Conservation (phyloP, 306 rosid genomes). For the Canavalia gladiata region DNA sequence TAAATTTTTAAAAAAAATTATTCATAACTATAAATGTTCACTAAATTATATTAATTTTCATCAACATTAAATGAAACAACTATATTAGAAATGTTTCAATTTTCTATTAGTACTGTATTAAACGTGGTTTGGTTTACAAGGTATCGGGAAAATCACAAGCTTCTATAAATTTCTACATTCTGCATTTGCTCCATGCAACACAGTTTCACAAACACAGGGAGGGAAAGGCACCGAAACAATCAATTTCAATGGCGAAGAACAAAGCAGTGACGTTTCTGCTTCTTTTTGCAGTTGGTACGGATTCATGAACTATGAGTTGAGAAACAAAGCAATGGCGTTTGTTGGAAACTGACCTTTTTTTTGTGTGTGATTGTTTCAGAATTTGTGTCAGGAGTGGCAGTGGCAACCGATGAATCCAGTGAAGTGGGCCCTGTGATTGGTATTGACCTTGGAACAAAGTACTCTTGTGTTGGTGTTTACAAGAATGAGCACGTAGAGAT, state of each 20-base stretch:
- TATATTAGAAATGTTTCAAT: too few species aligned
- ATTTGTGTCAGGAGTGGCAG: conserved; percentile 19
- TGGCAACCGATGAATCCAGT: conserved; percentile 28
- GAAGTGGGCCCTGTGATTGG: conserved; percentile 62
- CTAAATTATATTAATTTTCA: too few species aligned
- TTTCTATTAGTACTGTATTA: too few species aligned
- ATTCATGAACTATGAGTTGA: not conserved
- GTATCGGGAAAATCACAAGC: too few species aligned
- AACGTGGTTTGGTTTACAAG: too few species aligned
- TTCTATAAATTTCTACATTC: not conserved
- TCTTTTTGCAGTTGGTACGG: conserved; percentile 53
- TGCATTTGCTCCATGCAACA: not conserved
- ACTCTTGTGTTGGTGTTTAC: too few species aligned
- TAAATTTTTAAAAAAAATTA: too few species aligned
- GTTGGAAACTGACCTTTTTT: not conserved
- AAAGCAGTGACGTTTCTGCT: conserved; percentile 48
- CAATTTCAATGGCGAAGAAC: conserved; percentile 39
- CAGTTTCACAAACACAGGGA: not conserved
- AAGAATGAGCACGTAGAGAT: too few species aligned
- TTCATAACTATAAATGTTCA: too few species aligned
- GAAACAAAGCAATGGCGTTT: too few species aligned
- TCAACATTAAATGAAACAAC: too few species aligned
- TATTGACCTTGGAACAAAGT: not conserved
- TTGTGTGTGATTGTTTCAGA: conserved; percentile 23
- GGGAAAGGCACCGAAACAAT: not conserved